Evolutionary conservation across 805 yeast genomes (phyloP).

Genomic region (Helenozyma rhizophorensis): DNA sequence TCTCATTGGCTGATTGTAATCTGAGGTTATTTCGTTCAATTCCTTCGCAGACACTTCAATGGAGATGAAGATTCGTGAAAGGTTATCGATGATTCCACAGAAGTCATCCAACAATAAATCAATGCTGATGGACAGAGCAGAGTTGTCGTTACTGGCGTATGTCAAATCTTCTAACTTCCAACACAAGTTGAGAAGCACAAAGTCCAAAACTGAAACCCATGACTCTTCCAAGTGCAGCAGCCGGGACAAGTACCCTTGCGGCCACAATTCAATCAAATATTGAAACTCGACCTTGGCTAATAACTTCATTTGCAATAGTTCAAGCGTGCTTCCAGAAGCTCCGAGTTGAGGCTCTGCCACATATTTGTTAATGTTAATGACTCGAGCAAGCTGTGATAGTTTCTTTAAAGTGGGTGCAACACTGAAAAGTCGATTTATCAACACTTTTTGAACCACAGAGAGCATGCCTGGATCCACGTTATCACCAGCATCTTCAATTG

Average conservation of each 20-base stretch:
- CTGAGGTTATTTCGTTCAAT: conserved; percentile 7
- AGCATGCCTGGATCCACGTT: conserved; percentile 10
- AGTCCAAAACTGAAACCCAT: conserved; percentile 20
- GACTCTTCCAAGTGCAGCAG: conserved; percentile 14
- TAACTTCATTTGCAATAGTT: conserved; percentile 16
- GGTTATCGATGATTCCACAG: conserved; percentile 12
- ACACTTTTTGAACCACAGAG: conserved; percentile 14
- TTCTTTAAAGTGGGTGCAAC: conserved; percentile 18
- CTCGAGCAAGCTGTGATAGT: conserved; percentile 22
- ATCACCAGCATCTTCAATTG: conserved; percentile 8
- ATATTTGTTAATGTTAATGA: conserved; percentile 20
- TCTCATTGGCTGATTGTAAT: conserved; percentile 2
- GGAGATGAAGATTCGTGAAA: conserved; percentile 9
- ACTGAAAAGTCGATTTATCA: conserved; percentile 12
- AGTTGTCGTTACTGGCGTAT: conserved; percentile 15
- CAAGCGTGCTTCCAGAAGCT: conserved; percentile 11
- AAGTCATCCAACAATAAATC: conserved; percentile 19
- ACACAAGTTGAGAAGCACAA: conserved; percentile 23
- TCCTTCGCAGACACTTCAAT: conserved; percentile 6
- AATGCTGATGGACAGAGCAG: conserved; percentile 22
- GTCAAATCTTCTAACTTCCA: conserved; percentile 35
- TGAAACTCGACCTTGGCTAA: conserved; percentile 19
- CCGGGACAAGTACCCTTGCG: no score
- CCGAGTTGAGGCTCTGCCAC: conserved; percentile 15
- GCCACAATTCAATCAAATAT: conserved; percentile 18